These are phyloP conservation scores for Nemania bipapillata DNA, from an alignment of 2,329 filamentous ascomycete species.

Conservation along the genomic window DNA sequence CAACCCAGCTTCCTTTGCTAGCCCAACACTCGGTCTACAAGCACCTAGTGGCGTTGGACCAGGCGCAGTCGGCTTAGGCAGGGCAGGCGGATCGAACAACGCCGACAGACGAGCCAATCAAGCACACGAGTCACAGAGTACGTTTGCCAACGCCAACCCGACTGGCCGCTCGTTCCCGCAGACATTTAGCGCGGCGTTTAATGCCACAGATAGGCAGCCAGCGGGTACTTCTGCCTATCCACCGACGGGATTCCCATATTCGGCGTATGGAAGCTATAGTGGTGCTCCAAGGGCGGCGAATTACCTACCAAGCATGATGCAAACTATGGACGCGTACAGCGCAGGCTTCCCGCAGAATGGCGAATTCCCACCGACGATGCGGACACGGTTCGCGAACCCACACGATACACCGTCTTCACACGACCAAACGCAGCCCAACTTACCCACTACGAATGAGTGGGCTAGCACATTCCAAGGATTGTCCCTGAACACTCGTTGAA, in stretches of 20 bases:
- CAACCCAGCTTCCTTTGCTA: slow-evolving; percentile 94
- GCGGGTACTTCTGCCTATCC: slow-evolving; percentile 55
- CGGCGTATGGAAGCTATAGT: slow-evolving; percentile 59
- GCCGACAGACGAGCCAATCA: slow-evolving; percentile 62
- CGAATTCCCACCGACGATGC: slow-evolving; percentile 61
- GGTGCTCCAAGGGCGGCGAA: slow-evolving; percentile 54
- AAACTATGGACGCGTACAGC: slow-evolving; percentile 57
- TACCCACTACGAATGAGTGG: slow-evolving; percentile 68
- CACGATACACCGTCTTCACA: slow-evolving; percentile 51
- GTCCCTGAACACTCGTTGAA: slow-evolving; percentile 72
- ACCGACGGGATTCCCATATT: slow-evolving; percentile 55
- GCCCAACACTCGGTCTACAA: slow-evolving; percentile 76
- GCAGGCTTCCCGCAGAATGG: slow-evolving; percentile 55
- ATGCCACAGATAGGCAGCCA: slow-evolving; percentile 56
- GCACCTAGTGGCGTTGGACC: slow-evolving; percentile 74
- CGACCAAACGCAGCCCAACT: slow-evolving; percentile 48
- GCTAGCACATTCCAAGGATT: slow-evolving; percentile 73
- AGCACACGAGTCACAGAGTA: slow-evolving; percentile 55
- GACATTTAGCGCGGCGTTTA: slow-evolving; percentile 57
- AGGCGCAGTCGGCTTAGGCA: slow-evolving; percentile 69
- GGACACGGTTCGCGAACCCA: slow-evolving; percentile 53
- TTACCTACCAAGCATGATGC: slow-evolving; percentile 56
- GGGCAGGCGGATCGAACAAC: slow-evolving; percentile 58
- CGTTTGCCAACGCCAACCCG: slow-evolving; percentile 54
- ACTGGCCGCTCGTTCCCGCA: slow-evolving; percentile 58